Percentiles rank a stretch among this genome's conserved stretches.
Conservation (phyloP, 2,329 filamentous ascomycete genomes). For the Verticillium alfalfae region DNA sequence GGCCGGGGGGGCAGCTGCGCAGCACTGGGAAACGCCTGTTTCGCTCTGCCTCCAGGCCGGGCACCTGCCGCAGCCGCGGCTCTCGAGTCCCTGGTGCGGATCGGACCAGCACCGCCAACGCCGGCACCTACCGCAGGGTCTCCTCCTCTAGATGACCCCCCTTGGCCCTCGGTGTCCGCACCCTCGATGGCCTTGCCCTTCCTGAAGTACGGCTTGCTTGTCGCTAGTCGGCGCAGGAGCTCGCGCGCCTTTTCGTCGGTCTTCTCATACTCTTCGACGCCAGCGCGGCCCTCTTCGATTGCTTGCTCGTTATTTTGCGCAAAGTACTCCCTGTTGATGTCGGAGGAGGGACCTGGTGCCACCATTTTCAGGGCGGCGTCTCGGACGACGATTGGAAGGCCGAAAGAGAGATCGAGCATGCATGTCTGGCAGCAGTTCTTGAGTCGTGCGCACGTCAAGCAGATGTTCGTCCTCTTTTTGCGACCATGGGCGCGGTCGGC, state of each 20-base stretch:
- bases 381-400: constrained; percentile 86
- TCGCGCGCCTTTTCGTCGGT: constrained; percentile 96
- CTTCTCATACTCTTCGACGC: constrained; percentile 88
- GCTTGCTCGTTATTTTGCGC: constrained; percentile 95
- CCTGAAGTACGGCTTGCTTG: constrained; percentile 92
- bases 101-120: constrained; percentile 63
- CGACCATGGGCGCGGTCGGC: constrained; percentile 80
- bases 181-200: constrained; percentile 74
- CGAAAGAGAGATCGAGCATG: constrained; percentile 96
- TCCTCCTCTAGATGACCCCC: constrained; percentile 27
- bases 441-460: constrained; percentile 89
- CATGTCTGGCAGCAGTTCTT: constrained; percentile 99
- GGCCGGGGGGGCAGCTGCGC: constrained; percentile 74
- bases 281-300: constrained; percentile 84
- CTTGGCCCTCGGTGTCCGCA: constrained; percentile 19
- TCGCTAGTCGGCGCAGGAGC: constrained; percentile 74
- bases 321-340: constrained; percentile 95
- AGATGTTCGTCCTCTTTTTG: constrained; percentile 92
- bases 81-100: constrained; percentile 65
- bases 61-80: constrained; percentile 46
- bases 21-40: constrained; percentile 60
- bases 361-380: constrained; percentile 98
- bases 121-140: constrained; percentile 50
- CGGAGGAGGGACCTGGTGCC: constrained; percentile 83
- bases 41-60: constrained; percentile 36